Conservation (phyloP, 2,329 filamentous ascomycete genomes). For the Ophiostoma ips region DNA sequence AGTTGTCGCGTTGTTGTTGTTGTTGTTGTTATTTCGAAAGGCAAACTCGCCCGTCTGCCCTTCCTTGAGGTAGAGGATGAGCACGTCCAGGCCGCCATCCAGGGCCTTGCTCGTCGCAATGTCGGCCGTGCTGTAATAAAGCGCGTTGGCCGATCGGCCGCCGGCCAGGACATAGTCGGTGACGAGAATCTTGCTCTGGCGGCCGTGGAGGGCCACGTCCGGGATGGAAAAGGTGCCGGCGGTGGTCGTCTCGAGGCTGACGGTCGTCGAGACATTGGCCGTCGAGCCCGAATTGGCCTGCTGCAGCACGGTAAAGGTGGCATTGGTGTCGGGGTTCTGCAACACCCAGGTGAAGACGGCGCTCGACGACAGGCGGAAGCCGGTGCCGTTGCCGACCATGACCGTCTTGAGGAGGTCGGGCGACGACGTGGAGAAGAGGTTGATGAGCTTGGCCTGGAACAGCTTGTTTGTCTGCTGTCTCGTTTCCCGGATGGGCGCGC, state of each 20-base stretch:
- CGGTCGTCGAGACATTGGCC: constrained; percentile 30
- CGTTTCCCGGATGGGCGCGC: constrained; percentile 38
- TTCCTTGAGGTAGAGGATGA: constrained; percentile 44
- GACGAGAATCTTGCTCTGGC: constrained; percentile 55
- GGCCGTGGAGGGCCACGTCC: constrained; percentile 44
- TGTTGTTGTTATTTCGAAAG: too few relatives aligned
- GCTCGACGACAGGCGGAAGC: constrained; percentile 21
- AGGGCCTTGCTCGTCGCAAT: constrained; percentile 33
- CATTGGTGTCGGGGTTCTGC: constrained; percentile 33
- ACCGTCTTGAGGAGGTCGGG: constrained; percentile 34
- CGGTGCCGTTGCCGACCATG: constrained; percentile 41
- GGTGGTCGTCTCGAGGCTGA: constrained; percentile 49
- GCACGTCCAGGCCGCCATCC: constrained; percentile 38
- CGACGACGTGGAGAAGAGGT: constrained; percentile 38
- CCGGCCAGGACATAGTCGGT: constrained; percentile 49
- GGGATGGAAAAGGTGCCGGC: constrained; percentile 43
- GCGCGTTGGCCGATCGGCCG: constrained; percentile 18
- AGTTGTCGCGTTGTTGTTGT: not conserved
- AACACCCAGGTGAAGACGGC: constrained; percentile 37
- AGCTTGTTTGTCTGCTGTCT: constrained; percentile 37
- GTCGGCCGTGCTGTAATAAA: constrained; percentile 57
- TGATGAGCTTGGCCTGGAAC: constrained; percentile 39
- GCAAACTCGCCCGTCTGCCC: constrained; percentile 37
- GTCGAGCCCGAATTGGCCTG: constrained; percentile 40
- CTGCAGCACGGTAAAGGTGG: constrained; percentile 44